Evolutionary conservation across 1,284 basidiomycete species (phyloP), one percentile per base, ranked within the genome.

Genomic region (Sphagnurus paluster): DNA sequence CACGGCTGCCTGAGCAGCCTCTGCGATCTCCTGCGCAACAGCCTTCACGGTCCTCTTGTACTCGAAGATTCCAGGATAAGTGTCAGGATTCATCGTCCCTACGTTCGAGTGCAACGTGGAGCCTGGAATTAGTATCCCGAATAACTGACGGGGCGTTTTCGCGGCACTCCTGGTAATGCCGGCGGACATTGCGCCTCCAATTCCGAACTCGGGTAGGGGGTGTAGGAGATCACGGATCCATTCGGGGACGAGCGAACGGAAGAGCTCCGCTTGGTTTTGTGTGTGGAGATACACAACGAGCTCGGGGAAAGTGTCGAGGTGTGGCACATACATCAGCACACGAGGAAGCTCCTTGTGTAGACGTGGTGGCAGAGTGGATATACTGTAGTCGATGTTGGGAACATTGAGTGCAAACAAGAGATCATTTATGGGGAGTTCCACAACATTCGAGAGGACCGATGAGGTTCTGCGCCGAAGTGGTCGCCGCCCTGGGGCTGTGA

Each of bases 221-320:
- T 69, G 62, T 52, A 67, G 59, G 17, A 67, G 24, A 48, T 68
- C 69, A 3, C 63, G 55, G 23, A 71, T 63, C 67, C 68, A 71
- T 46, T 66, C 64, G 1, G 71, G 69, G 17, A 73, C 53, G n/a
- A 70, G 34, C 14, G 46, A 49, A 16, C 66, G 52, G 47, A 73
- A 67, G 11, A 73, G 48, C 35, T 62, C 64, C 2, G 60, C 66
- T 44, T 68, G 68, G 49, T 72, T 68, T 46, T 62, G 60, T 5
- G 65, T 71, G 49, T 73, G 71, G 6, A 73, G 44, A 41, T 67
- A 73, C 5, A 66, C 57, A 32, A 73, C 54, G 26, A 70, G 49
- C 42, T 66, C 65, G 2, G 58, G 59, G 53, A 70, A 68, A 2
- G 65, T 66, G n/a, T 62, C 55, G 19, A 70, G 50, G 42, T 66